Evolutionary conservation across 208 protist species (phyloP), one percentile per base, ranked within the genome.

Genomic region (Leishmania martiniquensis): DNA sequence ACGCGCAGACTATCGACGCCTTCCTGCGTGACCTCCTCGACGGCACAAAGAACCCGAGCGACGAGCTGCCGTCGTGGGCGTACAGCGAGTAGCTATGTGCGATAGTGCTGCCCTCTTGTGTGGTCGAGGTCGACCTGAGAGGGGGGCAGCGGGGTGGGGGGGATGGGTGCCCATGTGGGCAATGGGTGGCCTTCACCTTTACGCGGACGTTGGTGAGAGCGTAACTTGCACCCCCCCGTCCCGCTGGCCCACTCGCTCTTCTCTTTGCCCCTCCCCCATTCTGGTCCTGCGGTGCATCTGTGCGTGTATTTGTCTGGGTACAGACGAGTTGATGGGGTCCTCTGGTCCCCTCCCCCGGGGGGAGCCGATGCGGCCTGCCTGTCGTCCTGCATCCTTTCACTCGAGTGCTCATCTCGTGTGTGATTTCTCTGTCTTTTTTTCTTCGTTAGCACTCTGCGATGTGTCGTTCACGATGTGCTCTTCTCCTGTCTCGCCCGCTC

Each of bases 1-100:
- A 80, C 4, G 70, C n/a, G n/a, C 74, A 85, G 72, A 83, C 47
- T 54, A 78, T 94, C 13, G 83, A 87, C 32, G 52, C 68, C 60
- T 94, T 90, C 57, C 69, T 92, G 60, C 68, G 83, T 51, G 90
- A 94, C 68, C 51, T 94, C 5, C 87, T 94, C 37, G 90, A 94
- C 42, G 90, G 90, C 17, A 91, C 85, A 1, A 82, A 80, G 49
- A 55, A 80, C 67, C 69, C 81, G 10, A 81, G 72, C 29, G 51
- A 83, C 6, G 79, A 83, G 15, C 77, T 89, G 44, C 89, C 89
- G 10, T 32, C 72, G 55, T 83, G 72, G 80, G 77, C 78, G n/a
- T 78, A 78, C 45, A 62, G 76, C 42, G 71, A 73, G 60, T 74
- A 74, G 49, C n/a, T 12, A 10, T 72, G 39, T 32, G 63, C 32